Percentiles rank a stretch among this genome's conserved stretches.
Conservation (phyloP, 495 filamentous ascomycete species). For the Penicillium malachiteum region DNA sequence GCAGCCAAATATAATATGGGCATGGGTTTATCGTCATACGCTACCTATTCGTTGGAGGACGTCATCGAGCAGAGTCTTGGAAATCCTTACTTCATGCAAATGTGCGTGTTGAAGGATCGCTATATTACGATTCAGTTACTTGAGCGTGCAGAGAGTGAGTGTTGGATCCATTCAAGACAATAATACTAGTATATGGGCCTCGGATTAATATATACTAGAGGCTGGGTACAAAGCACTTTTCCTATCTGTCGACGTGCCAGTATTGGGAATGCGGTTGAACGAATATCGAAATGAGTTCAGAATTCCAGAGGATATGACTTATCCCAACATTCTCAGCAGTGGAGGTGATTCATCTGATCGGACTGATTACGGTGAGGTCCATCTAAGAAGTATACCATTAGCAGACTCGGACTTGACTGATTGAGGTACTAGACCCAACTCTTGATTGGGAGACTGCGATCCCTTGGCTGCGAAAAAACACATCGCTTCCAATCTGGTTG, state of each 20-base stretch:
- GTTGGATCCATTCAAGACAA: no score
- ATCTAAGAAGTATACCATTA: neutral
- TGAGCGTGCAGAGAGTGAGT: constrained; percentile 69
- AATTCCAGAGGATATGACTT: constrained; percentile 17
- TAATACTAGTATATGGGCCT: no score
- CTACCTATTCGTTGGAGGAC: constrained; percentile 52
- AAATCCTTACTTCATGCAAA: constrained; percentile 59
- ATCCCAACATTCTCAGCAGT: constrained; percentile 33
- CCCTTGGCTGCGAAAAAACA: constrained; percentile 8
- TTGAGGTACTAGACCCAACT: constrained; percentile 52
- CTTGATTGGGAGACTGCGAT: constrained; percentile 29
- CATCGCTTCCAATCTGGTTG: constrained; percentile 11
- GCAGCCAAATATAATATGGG: constrained; percentile 69
- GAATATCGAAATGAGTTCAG: constrained; percentile 25
- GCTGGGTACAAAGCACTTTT: constrained; percentile 88
- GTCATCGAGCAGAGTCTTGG: constrained; percentile 42
- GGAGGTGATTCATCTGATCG: constrained; percentile 28
- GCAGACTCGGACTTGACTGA: neutral
- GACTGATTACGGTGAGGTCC: constrained; percentile 31
- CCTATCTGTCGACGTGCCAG: constrained; percentile 91
- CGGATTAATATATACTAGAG: constrained; percentile 40
- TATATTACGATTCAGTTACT: constrained; percentile 82
- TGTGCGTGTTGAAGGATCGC: constrained; percentile 94
- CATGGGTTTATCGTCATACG: constrained; percentile 57
- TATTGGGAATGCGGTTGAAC: constrained; percentile 60